These are phyloP conservation scores for Xenosphaeropsis pyriputrescens DNA, from an alignment of 2,329 filamentous ascomycete species.

Conservation along the genomic window DNA sequence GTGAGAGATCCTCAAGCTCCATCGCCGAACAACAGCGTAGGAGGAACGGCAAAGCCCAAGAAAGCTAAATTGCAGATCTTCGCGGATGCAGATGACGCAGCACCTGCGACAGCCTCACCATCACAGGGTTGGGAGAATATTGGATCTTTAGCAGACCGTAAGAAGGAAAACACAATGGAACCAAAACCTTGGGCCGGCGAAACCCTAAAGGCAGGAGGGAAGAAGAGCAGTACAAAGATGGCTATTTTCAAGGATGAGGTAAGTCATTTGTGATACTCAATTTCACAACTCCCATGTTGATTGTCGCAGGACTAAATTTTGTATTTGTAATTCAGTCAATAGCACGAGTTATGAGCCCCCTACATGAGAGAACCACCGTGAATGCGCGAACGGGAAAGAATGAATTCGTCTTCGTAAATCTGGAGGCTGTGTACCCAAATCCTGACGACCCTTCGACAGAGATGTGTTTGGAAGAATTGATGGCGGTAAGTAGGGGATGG, in stretches of 20 bases:
- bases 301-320: constrained; percentile 90
- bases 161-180: constrained; percentile 84
- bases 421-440: constrained; percentile 74
- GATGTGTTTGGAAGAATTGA: constrained; percentile 82
- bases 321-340: constrained; percentile 46
- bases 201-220: constrained; percentile 75
- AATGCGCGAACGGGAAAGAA: constrained; percentile 72
- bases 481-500: constrained; percentile 63
- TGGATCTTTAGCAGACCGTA: constrained; percentile 70
- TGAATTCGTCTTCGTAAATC: constrained; percentile 77
- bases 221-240: constrained; percentile 66
- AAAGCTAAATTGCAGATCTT: constrained; percentile 85
- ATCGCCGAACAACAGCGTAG: constrained; percentile 29
- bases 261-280: constrained; percentile 29
- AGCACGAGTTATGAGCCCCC: constrained; percentile 52
- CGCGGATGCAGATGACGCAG: constrained; percentile 40
- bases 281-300: constrained; percentile 49
- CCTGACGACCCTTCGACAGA: constrained; percentile 57
- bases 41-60: constrained; percentile 44
- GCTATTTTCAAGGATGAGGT: constrained; percentile 92
- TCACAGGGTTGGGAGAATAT: constrained; percentile 85
- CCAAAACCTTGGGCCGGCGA: constrained; percentile 86
- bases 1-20: constrained; percentile 51
- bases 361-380: constrained; percentile 61
- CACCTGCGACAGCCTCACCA: constrained; percentile 34